Base-by-base conservation (phyloP, 2,329 filamentous ascomycete species). In the Botrytis sinoallii region DNA sequence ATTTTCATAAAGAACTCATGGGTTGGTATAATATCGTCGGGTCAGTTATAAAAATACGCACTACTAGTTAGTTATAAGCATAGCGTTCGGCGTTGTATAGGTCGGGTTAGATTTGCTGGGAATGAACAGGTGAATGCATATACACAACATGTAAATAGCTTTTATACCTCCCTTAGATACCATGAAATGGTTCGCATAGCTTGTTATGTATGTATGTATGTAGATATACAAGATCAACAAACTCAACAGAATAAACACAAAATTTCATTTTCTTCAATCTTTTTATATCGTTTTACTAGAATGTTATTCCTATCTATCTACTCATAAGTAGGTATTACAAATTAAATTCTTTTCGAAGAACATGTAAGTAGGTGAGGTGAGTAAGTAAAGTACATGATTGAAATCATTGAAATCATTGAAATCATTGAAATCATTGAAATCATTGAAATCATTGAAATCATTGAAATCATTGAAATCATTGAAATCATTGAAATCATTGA, bases 51-150 rank as follows among this genome's bases (percentile, higher is more conserved):
- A 72, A 64, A 42, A 68, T 68, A 55, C 48, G 0, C 4, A n/a
- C 48, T 6, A 3, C 48, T n/a, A 55, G 48, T 55, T n/a, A 44
- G 14, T 44, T 57, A 72, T 29, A 59, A 72, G 63, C 63, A 72
- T 72, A 72, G 70, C 70, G 63, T 55, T 35, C 9, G 70, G 70
- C 63, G 70, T 72, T 72, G 48, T 63, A 29, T 57, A 57, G 29
- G 61, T 57, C 57, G 22, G 61, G 42, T 46, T 67, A 61, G 40
- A n/a, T 55, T 55, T n/a, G 48, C 48, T 55, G 48, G 48, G 48
- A 16, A 55, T 55, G 25, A 55, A n/a, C 4, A 14, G 12, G 16
- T 55, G 0, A 16, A 55, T 55, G 48, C 48, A 55, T 18, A 67
- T 42, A 68, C 35, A 67, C 35, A 44, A 55, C 48, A 42, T 18